Evolutionary conservation across 2,329 filamentous ascomycete species (phyloP), one percentile per base, ranked within the genome.

Genomic region (Colletotrichum siamense): DNA sequence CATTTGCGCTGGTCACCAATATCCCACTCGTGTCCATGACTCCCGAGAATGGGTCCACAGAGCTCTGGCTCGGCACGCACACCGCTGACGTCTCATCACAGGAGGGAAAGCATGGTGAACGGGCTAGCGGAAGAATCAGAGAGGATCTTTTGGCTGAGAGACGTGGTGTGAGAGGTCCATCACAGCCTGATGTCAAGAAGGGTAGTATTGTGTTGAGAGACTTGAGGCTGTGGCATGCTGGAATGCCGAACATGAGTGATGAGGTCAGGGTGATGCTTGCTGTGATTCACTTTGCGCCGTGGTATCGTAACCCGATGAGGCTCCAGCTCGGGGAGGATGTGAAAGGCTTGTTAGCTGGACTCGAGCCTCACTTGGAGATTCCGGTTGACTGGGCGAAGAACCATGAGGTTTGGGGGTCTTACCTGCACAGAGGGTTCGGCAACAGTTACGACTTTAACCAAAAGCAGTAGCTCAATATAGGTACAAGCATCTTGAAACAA

Each of bases 211-310:
- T 93, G 44, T 80, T 94, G 34, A 86, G 92, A 3, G 92, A 93
- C 80, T 81, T 93, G 69, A 84, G 91, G 28, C 86, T 92, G 7
- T 94, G 92, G 91, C 91, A 93, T 80, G 91, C 90, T 0, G 92
- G 91, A 1, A 92, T 92, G 88, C 91, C 91, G 2, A 93, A 93
- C 78, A 79, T 82, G 57, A 89, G 88, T 2, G 81, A 86, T 6
- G 82, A 87, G 8, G 86, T 89, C 18, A 83, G 91, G 30, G 86
- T 92, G 22, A 92, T 92, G 91, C 82, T 92, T n/a, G 90, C 90
- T 39, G 87, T 91, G 85, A 90, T 92, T 57, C 90, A 91, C 80
- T 92, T 92, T 79, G 89, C 90, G 0, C 87, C 86, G 0, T 91
- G 89, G 89, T 91, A 91, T 66, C 81, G 87, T 3, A 93, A 92